A percentile compares a stretch with the other conserved stretches of the same genome.
phyloP scores from a whole-genome alignment of 2,329 filamentous ascomycete genomes.

The Diaporthe destruens region DNA sequence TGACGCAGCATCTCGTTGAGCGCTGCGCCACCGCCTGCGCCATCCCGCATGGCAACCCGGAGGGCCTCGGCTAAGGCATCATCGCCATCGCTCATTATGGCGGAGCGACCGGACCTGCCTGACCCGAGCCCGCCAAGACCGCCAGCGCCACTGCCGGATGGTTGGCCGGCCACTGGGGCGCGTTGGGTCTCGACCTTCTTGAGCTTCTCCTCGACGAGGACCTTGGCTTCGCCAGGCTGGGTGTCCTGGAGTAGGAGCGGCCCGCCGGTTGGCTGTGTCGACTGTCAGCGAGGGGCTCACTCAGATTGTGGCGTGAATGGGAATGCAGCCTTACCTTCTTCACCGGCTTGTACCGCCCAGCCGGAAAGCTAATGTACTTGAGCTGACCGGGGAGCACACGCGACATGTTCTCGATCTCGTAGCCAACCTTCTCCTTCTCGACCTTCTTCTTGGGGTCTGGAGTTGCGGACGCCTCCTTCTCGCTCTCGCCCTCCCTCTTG shows the following conservation, averaged over 20 bases:
- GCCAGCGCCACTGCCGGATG: slow-evolving; percentile 47
- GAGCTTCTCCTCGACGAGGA: slow-evolving; percentile 89
- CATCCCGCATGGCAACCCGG: slow-evolving; percentile 50
- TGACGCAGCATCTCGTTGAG: slow-evolving; percentile 60
- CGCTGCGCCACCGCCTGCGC: slow-evolving; percentile 50
- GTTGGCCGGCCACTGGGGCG: slow-evolving; percentile 66
- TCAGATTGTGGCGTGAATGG: not conserved
- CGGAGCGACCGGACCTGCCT: slow-evolving; percentile 41
- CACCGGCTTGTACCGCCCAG: slow-evolving; percentile 92
- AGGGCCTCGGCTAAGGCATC: slow-evolving; percentile 46
- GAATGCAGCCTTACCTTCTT: slow-evolving; percentile 73
- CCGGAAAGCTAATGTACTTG: slow-evolving; percentile 94
- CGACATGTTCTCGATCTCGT: slow-evolving; percentile 97
- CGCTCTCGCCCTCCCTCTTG: slow-evolving; percentile 69
- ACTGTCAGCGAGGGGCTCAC: slow-evolving; percentile 33
- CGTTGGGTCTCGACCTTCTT: slow-evolving; percentile 80
- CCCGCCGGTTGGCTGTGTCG: slow-evolving; percentile 84
- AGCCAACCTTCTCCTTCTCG: slow-evolving; percentile 97
- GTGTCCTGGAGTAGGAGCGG: slow-evolving; percentile 92
- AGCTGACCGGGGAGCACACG: slow-evolving; percentile 92
- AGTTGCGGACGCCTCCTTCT: slow-evolving; percentile 68
- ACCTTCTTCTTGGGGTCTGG: slow-evolving; percentile 84
- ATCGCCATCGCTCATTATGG: slow-evolving; percentile 41
- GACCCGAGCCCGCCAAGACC: slow-evolving; percentile 49
- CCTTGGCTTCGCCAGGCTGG: slow-evolving; percentile 81